Base-by-base conservation (phyloP, 345 rosid species). In the Gossypium bickii region DNA sequence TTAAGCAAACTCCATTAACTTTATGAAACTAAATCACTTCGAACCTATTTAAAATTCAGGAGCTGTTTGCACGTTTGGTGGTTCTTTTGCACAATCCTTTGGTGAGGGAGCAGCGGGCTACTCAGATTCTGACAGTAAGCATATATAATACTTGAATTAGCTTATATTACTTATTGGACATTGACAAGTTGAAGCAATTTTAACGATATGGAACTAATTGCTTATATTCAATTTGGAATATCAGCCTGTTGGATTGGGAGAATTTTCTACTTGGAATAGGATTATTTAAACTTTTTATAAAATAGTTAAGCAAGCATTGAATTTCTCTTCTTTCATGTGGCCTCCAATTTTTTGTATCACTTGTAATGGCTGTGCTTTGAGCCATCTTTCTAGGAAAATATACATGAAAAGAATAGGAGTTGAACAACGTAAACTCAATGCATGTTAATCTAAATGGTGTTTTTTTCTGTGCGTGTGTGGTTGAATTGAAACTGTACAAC, bases 41-140 rank as follows among this genome's bases (percentile, higher is more conserved):
- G 53, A 61, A 58, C 29, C 18, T 60, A 57, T 76, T 22, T 56
- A 78, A 74, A 78, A 71, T 76, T 80, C 83, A 94, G 98, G 98
- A 89, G 80, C 86, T 92, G 77, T 92, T 94, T 84, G 97, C 95
- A 68, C 97, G 98, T 70, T 85, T 94, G 75, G 80, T 94, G 83
- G 97, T 94, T 84, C 97, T 94, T 76, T 82, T 94, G 87, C 98
- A 94, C 80, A 87, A 94, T 78, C 98, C 98, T 81, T 83, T 92
- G 63, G 97, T 91, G 41, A 86, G 91, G 86, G 92, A 89, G 83
- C 97, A 92, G 81, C 83, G 85, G 79, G 92, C 97, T 27, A 84
- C 95, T 85, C 97, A 94, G 60, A 91, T 92, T 86, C 85, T 94
- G 88, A 83, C 90, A 9, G 98, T 92, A 87, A 83, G 97, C 76